Conservation (phyloP, 352 stramenopile species). For the Globisporangium alternatum region DNA sequence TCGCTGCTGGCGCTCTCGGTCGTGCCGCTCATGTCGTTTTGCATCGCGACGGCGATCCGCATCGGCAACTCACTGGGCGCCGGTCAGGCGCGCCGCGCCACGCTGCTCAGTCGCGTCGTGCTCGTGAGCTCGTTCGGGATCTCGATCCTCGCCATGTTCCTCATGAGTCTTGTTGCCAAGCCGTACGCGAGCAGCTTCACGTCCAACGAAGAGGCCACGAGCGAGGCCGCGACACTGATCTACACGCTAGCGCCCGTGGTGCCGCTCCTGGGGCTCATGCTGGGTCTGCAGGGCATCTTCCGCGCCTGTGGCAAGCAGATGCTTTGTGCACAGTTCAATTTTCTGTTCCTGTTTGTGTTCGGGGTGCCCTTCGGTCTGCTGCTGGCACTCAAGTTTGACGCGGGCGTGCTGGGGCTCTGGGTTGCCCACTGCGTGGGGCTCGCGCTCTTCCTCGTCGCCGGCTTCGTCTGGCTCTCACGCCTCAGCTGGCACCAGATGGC, state of each 20-base stretch:
- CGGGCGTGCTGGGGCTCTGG: slow-evolving; percentile 27
- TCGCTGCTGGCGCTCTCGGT: slow-evolving; percentile 26
- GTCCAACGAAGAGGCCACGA: slow-evolving; percentile 7
- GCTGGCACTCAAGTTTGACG: slow-evolving; percentile 17
- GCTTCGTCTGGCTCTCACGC: slow-evolving; percentile 18
- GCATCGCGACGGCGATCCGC: slow-evolving; percentile 30
- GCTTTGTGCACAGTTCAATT: slow-evolving; percentile 20
- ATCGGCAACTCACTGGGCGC: slow-evolving; percentile 34
- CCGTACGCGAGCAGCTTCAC: slow-evolving; percentile 21
- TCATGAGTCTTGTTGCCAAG: slow-evolving; percentile 21
- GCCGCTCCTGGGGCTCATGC: slow-evolving; percentile 15
- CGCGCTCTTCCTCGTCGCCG: slow-evolving; percentile 13
- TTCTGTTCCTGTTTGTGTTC: slow-evolving; percentile 22
- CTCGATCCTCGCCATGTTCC: slow-evolving; percentile 15
- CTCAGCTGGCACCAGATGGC: slow-evolving; percentile 15
- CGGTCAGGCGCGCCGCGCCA: slow-evolving; percentile 23
- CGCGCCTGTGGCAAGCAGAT: slow-evolving; percentile 20
- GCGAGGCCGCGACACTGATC: slow-evolving; percentile 2
- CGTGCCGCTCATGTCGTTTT: slow-evolving; percentile 29
- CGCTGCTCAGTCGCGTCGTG: slow-evolving; percentile 19
- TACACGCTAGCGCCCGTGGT: slow-evolving; percentile 9
- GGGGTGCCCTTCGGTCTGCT: slow-evolving; percentile 22
- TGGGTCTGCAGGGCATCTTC: slow-evolving; percentile 17
- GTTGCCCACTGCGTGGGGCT: slow-evolving; percentile 19
- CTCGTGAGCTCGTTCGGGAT: slow-evolving; percentile 15